Conservation (phyloP, 2,329 filamentous ascomycete species). For the Fusarium devonianum region DNA sequence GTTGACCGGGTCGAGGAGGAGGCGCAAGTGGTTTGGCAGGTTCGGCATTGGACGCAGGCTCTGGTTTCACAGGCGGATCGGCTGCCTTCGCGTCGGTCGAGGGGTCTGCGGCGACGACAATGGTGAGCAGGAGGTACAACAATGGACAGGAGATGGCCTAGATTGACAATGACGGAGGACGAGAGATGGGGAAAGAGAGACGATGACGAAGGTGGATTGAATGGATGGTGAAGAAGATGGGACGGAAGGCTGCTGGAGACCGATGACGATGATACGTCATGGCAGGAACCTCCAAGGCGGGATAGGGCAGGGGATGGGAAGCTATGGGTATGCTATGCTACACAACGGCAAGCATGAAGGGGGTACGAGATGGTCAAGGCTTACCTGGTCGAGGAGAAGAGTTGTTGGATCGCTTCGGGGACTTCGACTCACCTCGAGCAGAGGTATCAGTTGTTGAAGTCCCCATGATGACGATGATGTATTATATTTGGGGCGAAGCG, state of each 20-base stretch:
- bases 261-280: constrained; percentile 41
- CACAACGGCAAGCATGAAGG: constrained; percentile 15
- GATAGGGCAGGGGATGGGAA: constrained; percentile 2
- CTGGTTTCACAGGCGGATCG: constrained; percentile 56
- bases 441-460: constrained; percentile 52
- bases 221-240: constrained; percentile 15
- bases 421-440: constrained; percentile 55
- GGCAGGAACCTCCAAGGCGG: constrained; percentile 13
- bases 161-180: constrained; percentile 27
- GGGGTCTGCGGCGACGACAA: constrained; percentile 46
- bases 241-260: constrained; percentile 24
- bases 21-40: constrained; percentile 71
- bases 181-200: constrained; percentile 22
- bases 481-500: constrained; percentile 47
- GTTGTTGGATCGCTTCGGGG: constrained; percentile 55
- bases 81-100: constrained; percentile 54
- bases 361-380: constrained; percentile 30
- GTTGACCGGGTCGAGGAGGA: constrained; percentile 69
- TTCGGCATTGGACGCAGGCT: constrained; percentile 63
- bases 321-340: constrained; percentile 2
- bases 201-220: constrained; percentile 29
- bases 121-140: constrained; percentile 32
- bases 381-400: constrained; percentile 55
- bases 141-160: constrained; percentile 20
- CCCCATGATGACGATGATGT: constrained; percentile 60